Evolutionary conservation across 805 yeast species (phyloP), one percentile per base, ranked within the genome.

Genomic region (Teunomyces tritomae): DNA sequence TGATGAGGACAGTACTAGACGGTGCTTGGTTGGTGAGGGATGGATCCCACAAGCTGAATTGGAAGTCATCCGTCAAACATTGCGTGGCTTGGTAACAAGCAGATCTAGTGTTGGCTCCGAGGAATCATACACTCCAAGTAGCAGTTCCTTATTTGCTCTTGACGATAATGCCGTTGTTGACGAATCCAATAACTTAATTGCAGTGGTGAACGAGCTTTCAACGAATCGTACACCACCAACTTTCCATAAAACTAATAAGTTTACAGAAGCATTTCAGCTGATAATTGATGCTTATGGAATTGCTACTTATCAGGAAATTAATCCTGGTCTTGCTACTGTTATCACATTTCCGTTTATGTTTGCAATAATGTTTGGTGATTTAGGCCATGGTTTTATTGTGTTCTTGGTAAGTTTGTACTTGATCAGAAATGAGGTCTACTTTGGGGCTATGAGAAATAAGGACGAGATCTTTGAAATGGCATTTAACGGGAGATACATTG

Each of bases 391-490:
- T 5, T 79, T 90, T 50, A 80, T 94, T 42, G 73, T 94, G 66
- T 78, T 85, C 46, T 66, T 86, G 48, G 88, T 89, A 13, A 96
- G 95, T 1, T 68, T 82, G 45, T 67, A 71, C 28, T 72, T 94
- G 53, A 90, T 94, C 8, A 54, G 83, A 43, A 84, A 86, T 63
- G 99, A 94, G 67, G 78, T 76, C 52, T 76, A 78, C 53, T 79
- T 94, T 45, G 84, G 78, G 20, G 75, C 74, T 43, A 77, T 83
- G 76, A 80, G 85, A 59, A 53, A 59, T 39, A 79, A 91, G 60
- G 97, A 89, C 62, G 99, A 94, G 64, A 89, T 95, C 45, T 89
- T 90, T 61, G 98, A 90, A 61, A 94, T 94, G 98, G 97, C 96
- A 0, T 94, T 77, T 65, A 72, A 84, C 14, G 99, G 99, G 39